phyloP scores from a whole-genome alignment of 164 flowering plant species.

The Malania oleifera region DNA sequence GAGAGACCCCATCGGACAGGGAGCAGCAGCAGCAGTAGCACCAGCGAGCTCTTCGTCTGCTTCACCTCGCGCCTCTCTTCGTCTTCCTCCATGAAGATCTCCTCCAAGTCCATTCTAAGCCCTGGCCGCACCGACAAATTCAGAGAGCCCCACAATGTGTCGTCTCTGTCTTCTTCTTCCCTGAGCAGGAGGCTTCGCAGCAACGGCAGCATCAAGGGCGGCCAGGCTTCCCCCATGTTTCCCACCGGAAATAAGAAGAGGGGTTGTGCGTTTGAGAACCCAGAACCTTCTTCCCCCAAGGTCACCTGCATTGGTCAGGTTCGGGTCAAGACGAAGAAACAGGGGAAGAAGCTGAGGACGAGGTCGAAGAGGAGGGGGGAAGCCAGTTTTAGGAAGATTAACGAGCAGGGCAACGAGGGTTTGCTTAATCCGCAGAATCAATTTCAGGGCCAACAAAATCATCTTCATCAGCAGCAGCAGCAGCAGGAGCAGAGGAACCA shows the following conservation, averaged over 20 bases:
- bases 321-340: slow-evolving; percentile 81
- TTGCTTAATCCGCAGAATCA: slow-evolving; percentile 7
- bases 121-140: slow-evolving; percentile 42
- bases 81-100: slow-evolving; percentile 54
- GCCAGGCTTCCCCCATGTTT: slow-evolving; percentile 75
- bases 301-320: slow-evolving; percentile 96
- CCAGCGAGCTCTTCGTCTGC: slow-evolving; percentile 67
- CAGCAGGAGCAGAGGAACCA: slow-evolving; percentile 44
- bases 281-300: slow-evolving; percentile 87
- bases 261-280: slow-evolving; percentile 52
- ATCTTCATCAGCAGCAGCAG: too few relatives aligned
- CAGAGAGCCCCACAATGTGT: slow-evolving; percentile 38
- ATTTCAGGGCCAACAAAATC: slow-evolving; percentile 3
- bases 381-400: slow-evolving; percentile 53
- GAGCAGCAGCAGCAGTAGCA: slow-evolving; percentile 14
- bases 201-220: slow-evolving; percentile 72
- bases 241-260: slow-evolving; percentile 40
- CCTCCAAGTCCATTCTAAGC: slow-evolving; percentile 62
- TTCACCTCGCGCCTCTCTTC: slow-evolving; percentile 68
- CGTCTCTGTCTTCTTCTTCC: slow-evolving; percentile 53
- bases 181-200: slow-evolving; percentile 53
- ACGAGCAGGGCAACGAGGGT: slow-evolving; percentile 22
- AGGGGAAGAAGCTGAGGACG: slow-evolving; percentile 48
- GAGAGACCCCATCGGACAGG: slow-evolving; percentile 28
- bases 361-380: slow-evolving; percentile 50